These are phyloP conservation scores for Backusella luteola DNA, from an alignment of 192 early-diverging fungal species.

Conservation along the genomic window DNA sequence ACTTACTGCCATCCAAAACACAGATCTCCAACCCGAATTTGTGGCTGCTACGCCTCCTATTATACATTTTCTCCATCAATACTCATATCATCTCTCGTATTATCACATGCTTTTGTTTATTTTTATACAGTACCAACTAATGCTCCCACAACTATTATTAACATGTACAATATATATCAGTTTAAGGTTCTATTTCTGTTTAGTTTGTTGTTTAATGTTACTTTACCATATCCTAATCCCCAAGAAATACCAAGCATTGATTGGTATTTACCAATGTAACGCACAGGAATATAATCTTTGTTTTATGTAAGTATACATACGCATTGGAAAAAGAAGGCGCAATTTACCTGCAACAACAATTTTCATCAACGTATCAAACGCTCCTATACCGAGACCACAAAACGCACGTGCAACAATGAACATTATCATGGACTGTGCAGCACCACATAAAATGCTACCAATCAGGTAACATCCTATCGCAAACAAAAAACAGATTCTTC, in stretches of 20 bases:
- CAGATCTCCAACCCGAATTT: constrained; percentile 28
- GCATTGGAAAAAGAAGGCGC: neutral
- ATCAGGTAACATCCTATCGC: constrained; percentile 76
- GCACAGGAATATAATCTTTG: constrained; percentile 34
- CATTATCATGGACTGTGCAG: constrained; percentile 50
- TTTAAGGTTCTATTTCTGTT: too few relatives aligned
- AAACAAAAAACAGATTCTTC: constrained; percentile 56
- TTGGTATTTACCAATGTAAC: constrained; percentile 34
- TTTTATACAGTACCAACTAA: constrained; percentile 28
- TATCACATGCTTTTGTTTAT: neutral
- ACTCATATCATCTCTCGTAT: neutral
- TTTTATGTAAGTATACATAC: neutral
- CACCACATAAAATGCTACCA: constrained; percentile 75
- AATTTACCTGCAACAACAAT: constrained; percentile 45
- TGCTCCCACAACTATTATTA: constrained; percentile 18
- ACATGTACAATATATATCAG: too few relatives aligned
- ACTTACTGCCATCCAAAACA: constrained; percentile 35
- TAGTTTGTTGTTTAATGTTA: too few relatives aligned
- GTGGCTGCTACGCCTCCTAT: constrained; percentile 46
- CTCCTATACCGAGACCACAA: constrained; percentile 54
- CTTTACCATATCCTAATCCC: constrained; percentile 25
- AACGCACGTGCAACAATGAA: constrained; percentile 55
- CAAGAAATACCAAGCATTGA: constrained; percentile 25
- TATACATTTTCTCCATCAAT: neutral
- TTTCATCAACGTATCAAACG: constrained; percentile 44